Base-by-base conservation (phyloP, 495 filamentous ascomycete species). In the Penicillium pancosmium region DNA sequence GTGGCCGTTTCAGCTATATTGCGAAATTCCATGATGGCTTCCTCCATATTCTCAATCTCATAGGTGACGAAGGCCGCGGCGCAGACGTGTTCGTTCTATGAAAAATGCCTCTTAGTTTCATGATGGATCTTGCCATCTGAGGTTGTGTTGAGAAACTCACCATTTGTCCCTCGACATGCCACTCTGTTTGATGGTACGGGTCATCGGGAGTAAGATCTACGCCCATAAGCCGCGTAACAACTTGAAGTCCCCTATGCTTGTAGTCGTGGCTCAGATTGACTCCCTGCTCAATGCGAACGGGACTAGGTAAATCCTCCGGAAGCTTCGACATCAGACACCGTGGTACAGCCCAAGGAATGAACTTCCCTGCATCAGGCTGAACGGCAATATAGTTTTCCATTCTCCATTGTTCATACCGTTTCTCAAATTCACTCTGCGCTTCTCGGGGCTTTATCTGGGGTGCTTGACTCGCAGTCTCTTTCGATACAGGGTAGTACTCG, bases 1-100 rank as follows among this genome's bases (percentile, higher is more conserved):
- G 61, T 56, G 18, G 27, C 65, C 23, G 56, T 64, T 35, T 68
- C 75, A 51, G 59, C 63, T 41, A 62, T 68, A 63, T 62, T 76
- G 40, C 64, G 72, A 62, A 67, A 75, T 51, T 64, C 38, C 57
- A 71, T 62, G 10, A 11, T 7, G 1, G 63, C 15, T 0, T 54
- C 57, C 36, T 55, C 43, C 35, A 75, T 61, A 54, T 79, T 79
- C 0, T 70, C 60, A 1, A 13, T 44, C 3, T 66, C 63, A 41
- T 61, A 68, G 21, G 50, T 51, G 16, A 71, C 54, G 57, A 66
- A 52, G n/a, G 69, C 67, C 0, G 71, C 61, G 16, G 75, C 73
- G 50, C 68, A 73, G 53, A 79, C 69, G 34, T 78, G 75, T 49
- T 79, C 76, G 47, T 79, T 79, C 71, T 73, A 34, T 44, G 5